Evolutionary conservation across 805 yeast species (phyloP), one percentile per base, ranked within the genome.

Genomic region (Naumovozyma baii): DNA sequence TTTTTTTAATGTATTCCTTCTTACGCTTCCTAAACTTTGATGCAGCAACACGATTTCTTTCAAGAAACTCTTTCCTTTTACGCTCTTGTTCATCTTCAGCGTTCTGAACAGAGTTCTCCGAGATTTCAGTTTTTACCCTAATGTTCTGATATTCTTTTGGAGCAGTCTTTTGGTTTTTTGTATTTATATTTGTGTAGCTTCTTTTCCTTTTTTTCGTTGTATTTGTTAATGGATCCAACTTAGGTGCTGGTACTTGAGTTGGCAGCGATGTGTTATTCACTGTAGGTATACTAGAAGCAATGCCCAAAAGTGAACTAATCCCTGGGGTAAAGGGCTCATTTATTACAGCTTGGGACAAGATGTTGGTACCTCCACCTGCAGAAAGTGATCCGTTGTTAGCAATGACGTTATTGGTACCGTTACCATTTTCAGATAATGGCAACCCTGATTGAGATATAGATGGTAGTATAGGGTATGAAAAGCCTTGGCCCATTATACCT

Each of bases 21-120:
- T 92, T 92, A 41, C 96, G 74, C 62, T 84, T 94, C 43, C 98
- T 75, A 67, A 97, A 92, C 57, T 87, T 88, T 18, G 92, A 78
- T 0, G 98, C 98, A 0, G 98, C 98, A 8, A 92, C 76, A 42
- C 98, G 72, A 61, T 92, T 92, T 46, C 97, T 71, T 57, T 92
- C 98, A 47, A 92, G 62, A 52, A 76, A 90, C 55, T 69, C 80
- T 57, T 71, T 77, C 46, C 88, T 73, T 34, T 52, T 59, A n/a
- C 52, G 54, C 54, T 83, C 86, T 63, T 80, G 73, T 62, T 84
- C 95, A 67, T 83, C 60, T 63, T 83, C 41, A 73, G 73, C 14
- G 69, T 74, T 40, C 3, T 28, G 36, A 14, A 36, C 42, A 7
- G 37, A 35, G 25, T 16, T 29, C 33, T 35, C 37, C 3, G 28